Percentiles rank a stretch among this genome's conserved stretches.
These are phyloP conservation scores for Tulasnella sp. DNA, from an alignment of 768 basidiomycete genomes.

Conservation along the genomic window DNA sequence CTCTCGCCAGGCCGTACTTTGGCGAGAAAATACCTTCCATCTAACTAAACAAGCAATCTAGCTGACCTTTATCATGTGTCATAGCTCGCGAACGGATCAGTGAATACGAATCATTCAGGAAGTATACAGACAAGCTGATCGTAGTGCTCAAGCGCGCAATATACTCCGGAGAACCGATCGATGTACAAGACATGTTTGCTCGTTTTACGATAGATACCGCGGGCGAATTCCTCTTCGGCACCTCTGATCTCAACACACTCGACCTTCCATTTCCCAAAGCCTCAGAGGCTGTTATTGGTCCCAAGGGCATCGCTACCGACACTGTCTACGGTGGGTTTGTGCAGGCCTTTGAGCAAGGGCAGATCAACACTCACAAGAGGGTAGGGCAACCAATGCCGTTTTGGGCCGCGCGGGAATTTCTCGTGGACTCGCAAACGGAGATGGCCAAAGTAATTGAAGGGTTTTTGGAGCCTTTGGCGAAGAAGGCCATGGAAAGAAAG, in stretches of 20 bases:
- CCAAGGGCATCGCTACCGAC: conserved; percentile 1
- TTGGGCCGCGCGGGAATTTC: conserved; percentile 11
- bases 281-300: not conserved
- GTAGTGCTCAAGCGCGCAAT: not conserved
- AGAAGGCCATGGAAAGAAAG: conserved; percentile 9
- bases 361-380: not conserved
- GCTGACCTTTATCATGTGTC: conserved; percentile 13
- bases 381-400: not conserved
- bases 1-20: conserved; percentile 26
- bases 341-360: conserved; percentile 14
- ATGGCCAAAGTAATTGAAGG: not conserved
- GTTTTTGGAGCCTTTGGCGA: conserved; percentile 8
- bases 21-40: not conserved
- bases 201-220: conserved; percentile 18
- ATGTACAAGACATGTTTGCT: conserved; percentile 18
- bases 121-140: conserved; percentile 19
- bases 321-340: conserved; percentile 12
- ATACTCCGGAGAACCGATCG: conserved; percentile 19
- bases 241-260: no score
- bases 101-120: conserved; percentile 19
- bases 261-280: no score
- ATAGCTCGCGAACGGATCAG: conserved; percentile 19
- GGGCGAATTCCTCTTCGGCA: conserved; percentile 17
- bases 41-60: not conserved
- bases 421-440: not conserved